phyloP scores from a whole-genome alignment of 495 filamentous ascomycete genomes.

The Daldinia childiae region DNA sequence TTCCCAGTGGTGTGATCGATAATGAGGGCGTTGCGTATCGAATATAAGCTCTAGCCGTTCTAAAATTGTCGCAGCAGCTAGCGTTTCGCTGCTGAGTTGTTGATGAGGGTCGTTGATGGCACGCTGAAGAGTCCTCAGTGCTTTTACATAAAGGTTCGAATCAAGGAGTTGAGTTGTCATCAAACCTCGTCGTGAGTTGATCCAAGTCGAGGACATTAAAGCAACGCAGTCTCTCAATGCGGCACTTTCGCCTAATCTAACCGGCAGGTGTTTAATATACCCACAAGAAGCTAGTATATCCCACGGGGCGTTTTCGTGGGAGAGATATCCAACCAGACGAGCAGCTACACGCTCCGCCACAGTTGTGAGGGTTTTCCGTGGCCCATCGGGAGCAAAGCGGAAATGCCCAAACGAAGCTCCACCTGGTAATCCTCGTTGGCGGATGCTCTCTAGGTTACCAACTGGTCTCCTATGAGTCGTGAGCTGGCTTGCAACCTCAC shows the following conservation, averaged over 20 bases:
- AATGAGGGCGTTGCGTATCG: slow-evolving; percentile 12
- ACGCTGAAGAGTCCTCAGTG: slow-evolving; percentile 30
- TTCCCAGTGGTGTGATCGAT: slow-evolving; percentile 5
- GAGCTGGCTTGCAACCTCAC: not conserved
- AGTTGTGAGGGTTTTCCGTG: slow-evolving; percentile 19
- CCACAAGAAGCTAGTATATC: slow-evolving; percentile 14
- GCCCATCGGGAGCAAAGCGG: slow-evolving; percentile 19
- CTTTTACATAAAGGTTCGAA: slow-evolving; percentile 26
- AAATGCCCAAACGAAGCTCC: slow-evolving; percentile 31
- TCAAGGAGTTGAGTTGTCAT: slow-evolving; percentile 15
- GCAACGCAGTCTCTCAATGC: slow-evolving; percentile 31
- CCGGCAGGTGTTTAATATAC: slow-evolving; percentile 25
- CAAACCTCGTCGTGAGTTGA: slow-evolving; percentile 19
- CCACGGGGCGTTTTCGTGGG: slow-evolving; percentile 25
- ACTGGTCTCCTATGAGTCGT: not conserved
- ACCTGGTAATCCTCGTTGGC: slow-evolving; percentile 11
- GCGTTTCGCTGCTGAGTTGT: slow-evolving; percentile 24
- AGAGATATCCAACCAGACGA: slow-evolving; percentile 25
- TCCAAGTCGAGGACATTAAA: slow-evolving; percentile 30
- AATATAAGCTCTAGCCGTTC: slow-evolving; percentile 26
- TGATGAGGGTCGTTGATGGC: slow-evolving; percentile 7
- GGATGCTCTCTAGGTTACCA: slow-evolving; percentile 21
- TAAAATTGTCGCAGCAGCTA: slow-evolving; percentile 22
- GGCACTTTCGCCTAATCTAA: slow-evolving; percentile 28
- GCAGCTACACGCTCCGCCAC: slow-evolving; percentile 33